Evolutionary conservation across 495 filamentous ascomycete genomes (phyloP).

Genomic region (Penicillium bovifimosum): DNA sequence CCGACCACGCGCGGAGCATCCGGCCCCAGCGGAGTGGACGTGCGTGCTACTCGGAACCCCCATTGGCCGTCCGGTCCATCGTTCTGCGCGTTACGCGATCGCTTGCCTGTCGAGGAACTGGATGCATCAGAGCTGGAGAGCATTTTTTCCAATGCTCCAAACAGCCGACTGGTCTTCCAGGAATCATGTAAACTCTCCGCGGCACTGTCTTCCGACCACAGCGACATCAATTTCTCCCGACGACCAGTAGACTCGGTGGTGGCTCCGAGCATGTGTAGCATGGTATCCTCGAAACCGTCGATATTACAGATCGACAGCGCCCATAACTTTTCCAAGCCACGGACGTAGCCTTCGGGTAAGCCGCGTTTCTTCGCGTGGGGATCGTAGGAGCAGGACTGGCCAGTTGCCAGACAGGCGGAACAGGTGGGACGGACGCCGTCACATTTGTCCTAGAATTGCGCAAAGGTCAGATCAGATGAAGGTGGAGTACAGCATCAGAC

Average conservation of each 20-base stretch:
- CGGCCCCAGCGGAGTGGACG: conserved; percentile 25
- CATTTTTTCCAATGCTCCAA: conserved; percentile 49
- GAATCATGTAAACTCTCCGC: conserved; percentile 52
- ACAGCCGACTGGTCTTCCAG: conserved; percentile 53
- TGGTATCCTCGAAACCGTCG: conserved; percentile 45
- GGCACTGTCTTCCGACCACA: conserved; percentile 47
- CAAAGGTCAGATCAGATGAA: background rate
- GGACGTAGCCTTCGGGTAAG: conserved; percentile 45
- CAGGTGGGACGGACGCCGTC: conserved; percentile 61
- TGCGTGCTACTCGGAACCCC: conserved; percentile 33
- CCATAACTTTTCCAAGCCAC: conserved; percentile 43
- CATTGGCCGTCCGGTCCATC: conserved; percentile 24
- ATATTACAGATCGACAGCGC: conserved; percentile 44
- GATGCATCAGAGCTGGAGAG: conserved; percentile 38
- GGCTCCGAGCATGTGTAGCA: conserved; percentile 38
- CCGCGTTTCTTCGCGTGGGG: conserved; percentile 66
- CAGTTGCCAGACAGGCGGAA: conserved; percentile 56
- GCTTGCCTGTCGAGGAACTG: conserved; percentile 24
- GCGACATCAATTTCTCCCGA: conserved; percentile 28
- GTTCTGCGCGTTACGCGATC: conserved; percentile 36
- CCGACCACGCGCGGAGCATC: conserved; percentile 31
- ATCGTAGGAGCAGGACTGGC: conserved; percentile 61
- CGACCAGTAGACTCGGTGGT: conserved; percentile 34
- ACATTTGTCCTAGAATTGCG: conserved; percentile 52
- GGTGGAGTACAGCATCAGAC: background rate